phyloP scores from a whole-genome alignment of 2,329 filamentous ascomycete species.

The Colletotrichum chrysophilum region DNA sequence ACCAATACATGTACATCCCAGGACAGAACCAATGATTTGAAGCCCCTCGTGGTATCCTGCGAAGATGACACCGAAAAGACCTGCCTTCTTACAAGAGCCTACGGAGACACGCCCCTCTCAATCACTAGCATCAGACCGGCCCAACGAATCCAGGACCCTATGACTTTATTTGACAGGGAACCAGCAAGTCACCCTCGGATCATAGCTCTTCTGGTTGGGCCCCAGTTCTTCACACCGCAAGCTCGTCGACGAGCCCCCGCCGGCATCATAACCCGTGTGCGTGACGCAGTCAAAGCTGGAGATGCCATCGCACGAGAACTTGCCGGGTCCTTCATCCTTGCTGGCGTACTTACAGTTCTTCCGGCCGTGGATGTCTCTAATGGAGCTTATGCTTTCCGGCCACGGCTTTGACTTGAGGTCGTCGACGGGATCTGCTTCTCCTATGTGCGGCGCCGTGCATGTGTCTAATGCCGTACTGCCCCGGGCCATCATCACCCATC shows the following conservation, averaged over 20 bases:
- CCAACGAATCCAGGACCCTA: not conserved
- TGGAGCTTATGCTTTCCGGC: not conserved
- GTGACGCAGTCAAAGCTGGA: not conserved
- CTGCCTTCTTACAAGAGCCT: too few species aligned
- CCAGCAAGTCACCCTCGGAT: not conserved
- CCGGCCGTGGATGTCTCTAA: not conserved
- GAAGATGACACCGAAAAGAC: too few species aligned
- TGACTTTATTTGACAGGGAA: not conserved
- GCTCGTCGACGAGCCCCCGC: not conserved
- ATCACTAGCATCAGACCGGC: not conserved
- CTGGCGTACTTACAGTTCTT: not conserved
- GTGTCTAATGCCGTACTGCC: not conserved
- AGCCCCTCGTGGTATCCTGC: too few species aligned
- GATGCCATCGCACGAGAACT: not conserved
- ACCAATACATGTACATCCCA: not conserved
- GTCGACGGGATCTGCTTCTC: not conserved
- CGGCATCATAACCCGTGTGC: not conserved
- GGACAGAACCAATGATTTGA: not conserved
- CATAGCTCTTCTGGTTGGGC: not conserved
- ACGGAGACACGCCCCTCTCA: not conserved
- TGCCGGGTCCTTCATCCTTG: not conserved
- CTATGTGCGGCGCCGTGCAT: not conserved
- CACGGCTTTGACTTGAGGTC: not conserved
- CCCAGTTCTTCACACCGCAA: not conserved
- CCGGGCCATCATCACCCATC: not conserved